phyloP scores from a whole-genome alignment of 31 red algal genomes.

The Asparagopsis taxiformis region DNA sequence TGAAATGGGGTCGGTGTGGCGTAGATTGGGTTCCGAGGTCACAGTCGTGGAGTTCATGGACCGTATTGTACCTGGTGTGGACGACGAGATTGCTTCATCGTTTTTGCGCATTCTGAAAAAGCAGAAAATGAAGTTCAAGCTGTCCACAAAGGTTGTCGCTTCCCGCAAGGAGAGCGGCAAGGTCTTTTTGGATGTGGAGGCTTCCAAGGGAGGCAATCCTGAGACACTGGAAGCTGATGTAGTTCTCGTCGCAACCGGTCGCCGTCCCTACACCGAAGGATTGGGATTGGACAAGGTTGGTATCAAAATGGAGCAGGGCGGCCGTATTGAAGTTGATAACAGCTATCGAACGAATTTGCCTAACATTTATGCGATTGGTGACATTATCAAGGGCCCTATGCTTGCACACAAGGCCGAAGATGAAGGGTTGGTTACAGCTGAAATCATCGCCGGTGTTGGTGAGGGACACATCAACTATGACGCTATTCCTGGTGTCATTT shows the following conservation, averaged over 20 bases:
- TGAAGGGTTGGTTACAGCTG: constrained; percentile 84
- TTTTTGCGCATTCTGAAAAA: constrained; percentile 94
- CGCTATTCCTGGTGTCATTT: constrained; percentile 94
- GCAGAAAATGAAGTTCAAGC: constrained; percentile 95
- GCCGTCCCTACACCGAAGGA: constrained; percentile 80
- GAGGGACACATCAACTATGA: constrained; percentile 89
- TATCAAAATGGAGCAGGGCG: constrained; percentile 75
- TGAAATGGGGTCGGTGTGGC: constrained; percentile 98
- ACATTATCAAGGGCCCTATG: constrained; percentile 91
- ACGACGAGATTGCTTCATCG: constrained; percentile 74
- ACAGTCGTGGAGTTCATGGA: constrained; percentile 97
- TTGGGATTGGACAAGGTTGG: constrained; percentile 94
- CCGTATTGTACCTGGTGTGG: constrained; percentile 85
- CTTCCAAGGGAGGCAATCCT: constrained; percentile 68
- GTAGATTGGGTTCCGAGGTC: constrained; percentile 86
- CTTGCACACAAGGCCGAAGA: constrained; percentile 95
- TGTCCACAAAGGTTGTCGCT: constrained; percentile 78
- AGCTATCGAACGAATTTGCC: constrained; percentile 79
- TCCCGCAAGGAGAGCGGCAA: constrained; percentile 51
- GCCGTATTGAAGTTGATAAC: constrained; percentile 83
- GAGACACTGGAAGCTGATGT: constrained; percentile 93
- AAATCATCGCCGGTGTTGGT: constrained; percentile 82
- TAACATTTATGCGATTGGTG: constrained; percentile 97
- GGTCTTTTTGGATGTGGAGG: constrained; percentile 70
- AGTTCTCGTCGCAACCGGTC: constrained; percentile 95